Percentiles rank a stretch among this genome's conserved stretches.
Evolutionary conservation across 257 asterid species (phyloP).

Genomic region (Avicennia marina): DNA sequence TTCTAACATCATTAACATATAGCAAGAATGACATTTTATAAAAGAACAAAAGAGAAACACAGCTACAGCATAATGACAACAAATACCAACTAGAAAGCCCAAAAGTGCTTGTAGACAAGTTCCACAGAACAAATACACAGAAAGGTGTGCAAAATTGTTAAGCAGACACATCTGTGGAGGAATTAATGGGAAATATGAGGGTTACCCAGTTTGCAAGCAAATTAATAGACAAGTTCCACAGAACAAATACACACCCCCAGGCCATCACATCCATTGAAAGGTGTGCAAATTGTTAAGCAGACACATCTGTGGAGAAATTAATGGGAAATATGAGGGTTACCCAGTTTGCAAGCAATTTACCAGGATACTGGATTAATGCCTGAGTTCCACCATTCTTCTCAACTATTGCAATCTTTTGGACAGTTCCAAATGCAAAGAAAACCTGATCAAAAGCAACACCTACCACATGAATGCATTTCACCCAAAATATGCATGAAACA

Average conservation of each 20-base stretch:
- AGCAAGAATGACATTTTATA: too few species aligned
- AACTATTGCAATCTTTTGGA: conserved; percentile 84
- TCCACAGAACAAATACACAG: too few species aligned
- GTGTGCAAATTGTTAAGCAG: not conserved
- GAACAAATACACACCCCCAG: too few species aligned
- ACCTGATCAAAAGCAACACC: conserved; percentile 39
- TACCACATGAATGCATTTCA: not conserved
- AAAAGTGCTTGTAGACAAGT: too few species aligned
- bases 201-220: conserved; percentile 12
- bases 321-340: conserved; percentile 6
- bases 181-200: conserved; percentile 5
- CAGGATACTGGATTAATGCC: conserved; percentile 75
- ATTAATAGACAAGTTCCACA: too few species aligned
- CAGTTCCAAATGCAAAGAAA: conserved; percentile 67
- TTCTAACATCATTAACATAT: not conserved
- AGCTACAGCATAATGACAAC: not conserved
- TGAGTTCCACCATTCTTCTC: conserved; percentile 89
- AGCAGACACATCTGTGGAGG: conserved; percentile 11
- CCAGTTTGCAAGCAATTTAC: conserved; percentile 30
- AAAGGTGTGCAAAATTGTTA: not conserved
- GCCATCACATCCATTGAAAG: too few species aligned
- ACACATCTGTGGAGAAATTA: too few species aligned
- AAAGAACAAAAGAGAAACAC: too few species aligned
- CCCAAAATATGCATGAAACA: not conserved
- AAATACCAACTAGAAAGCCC: not conserved